phyloP scores from a whole-genome alignment of 2,329 filamentous ascomycete species.

The Sporothrix brasiliensis region DNA sequence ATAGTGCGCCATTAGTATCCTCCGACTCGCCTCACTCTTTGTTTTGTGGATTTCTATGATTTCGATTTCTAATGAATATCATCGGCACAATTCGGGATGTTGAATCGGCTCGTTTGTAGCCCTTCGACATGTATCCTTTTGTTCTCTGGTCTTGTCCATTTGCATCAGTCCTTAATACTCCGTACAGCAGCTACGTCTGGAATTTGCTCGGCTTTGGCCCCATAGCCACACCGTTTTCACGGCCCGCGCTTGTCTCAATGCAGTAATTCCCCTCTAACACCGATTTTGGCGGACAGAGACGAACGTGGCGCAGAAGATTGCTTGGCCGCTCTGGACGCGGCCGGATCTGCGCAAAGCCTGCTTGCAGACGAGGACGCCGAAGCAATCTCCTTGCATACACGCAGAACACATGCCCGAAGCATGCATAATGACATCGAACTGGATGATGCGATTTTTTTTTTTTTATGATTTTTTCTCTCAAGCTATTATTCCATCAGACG shows the following conservation, averaged over 20 bases:
- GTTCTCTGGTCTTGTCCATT: neutral
- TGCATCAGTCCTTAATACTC: no score
- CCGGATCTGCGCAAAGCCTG: constrained; percentile 18
- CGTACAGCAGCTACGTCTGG: neutral
- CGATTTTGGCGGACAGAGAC: neutral
- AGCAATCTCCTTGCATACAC: constrained; percentile 11
- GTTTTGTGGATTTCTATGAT: neutral
- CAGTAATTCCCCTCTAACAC: constrained; percentile 22
- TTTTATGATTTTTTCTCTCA: no score
- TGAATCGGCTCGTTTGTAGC: neutral
- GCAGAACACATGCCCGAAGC: neutral
- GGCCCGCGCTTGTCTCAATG: constrained; percentile 24
- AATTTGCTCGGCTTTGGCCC: neutral
- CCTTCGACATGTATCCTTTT: neutral
- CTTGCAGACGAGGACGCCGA: neutral
- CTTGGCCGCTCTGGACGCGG: neutral
- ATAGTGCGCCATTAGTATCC: neutral
- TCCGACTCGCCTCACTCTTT: neutral
- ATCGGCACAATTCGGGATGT: neutral
- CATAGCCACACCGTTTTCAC: constrained; percentile 26
- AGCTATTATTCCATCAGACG: no score
- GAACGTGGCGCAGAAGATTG: constrained; percentile 16
- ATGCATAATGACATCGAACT: neutral
- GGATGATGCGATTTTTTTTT: neutral
- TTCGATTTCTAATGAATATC: neutral